phyloP scores from a whole-genome alignment of 768 basidiomycete genomes.

The Gloeophyllum trabeum region DNA sequence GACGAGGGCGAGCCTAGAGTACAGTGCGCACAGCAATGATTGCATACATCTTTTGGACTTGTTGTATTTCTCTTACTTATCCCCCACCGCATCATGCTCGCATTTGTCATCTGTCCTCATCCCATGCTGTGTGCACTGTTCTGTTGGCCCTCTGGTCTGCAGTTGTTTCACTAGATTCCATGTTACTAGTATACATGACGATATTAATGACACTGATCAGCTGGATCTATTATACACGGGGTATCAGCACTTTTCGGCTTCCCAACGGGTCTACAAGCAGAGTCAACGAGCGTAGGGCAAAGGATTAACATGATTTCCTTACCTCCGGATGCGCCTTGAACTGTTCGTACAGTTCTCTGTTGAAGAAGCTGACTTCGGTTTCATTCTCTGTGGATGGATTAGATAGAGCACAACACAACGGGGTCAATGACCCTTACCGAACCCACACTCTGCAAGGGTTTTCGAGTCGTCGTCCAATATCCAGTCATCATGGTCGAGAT shows the following conservation, averaged over 20 bases:
- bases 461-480: constrained; percentile 61
- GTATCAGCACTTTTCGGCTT: too few species aligned
- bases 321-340: constrained; percentile 85
- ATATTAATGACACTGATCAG: background rate
- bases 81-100: background rate
- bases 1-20: constrained; percentile 82
- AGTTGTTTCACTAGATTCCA: background rate
- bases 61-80: too few species aligned
- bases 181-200: background rate
- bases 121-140: background rate
- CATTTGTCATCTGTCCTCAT: background rate
- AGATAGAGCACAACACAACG: background rate
- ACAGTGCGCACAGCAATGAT: constrained; percentile 88
- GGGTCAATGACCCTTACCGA: constrained; percentile 41
- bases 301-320: too few species aligned
- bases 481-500: constrained; percentile 93
- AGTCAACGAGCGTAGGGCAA: too few species aligned
- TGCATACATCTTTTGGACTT: constrained; percentile 1
- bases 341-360: constrained; percentile 56
- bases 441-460: constrained; percentile 56
- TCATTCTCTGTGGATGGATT: constrained; percentile 66
- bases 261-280: background rate
- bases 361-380: constrained; percentile 91
- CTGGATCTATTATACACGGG: too few species aligned
- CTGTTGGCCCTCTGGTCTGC: background rate